A percentile compares a stretch with the other conserved stretches of the same genome.
phyloP scores from a whole-genome alignment of 2,329 filamentous ascomycete genomes.

The Paracoccidioides brasiliensis region DNA sequence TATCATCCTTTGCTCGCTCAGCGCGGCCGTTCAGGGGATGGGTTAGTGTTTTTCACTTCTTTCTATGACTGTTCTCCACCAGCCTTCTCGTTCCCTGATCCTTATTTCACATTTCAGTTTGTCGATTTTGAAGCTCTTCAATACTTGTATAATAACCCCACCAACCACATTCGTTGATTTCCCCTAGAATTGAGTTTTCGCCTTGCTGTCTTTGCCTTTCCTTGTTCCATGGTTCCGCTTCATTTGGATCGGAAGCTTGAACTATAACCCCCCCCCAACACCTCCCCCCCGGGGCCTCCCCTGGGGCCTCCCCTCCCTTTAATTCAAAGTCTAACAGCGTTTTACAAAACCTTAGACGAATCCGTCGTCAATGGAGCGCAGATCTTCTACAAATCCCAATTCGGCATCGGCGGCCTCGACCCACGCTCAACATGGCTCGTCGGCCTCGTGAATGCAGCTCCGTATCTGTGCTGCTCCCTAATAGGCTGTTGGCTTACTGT shows the following conservation, averaged over 20 bases:
- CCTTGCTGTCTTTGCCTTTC: background rate
- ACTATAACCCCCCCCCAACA: too few relatives aligned
- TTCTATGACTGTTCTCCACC: too few relatives aligned
- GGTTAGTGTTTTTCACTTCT: conserved; percentile 24
- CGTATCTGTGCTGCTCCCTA: conserved; percentile 51
- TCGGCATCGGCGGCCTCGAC: conserved; percentile 42
- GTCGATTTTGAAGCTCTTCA: background rate
- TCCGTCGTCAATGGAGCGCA: conserved; percentile 58
- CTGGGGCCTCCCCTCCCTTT: background rate
- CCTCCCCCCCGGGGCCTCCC: too few relatives aligned
- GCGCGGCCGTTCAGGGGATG: conserved; percentile 59
- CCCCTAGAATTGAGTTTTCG: background rate
- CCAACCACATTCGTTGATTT: background rate
- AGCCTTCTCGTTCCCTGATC: too few relatives aligned
- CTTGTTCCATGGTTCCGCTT: background rate
- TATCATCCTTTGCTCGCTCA: conserved; percentile 53
- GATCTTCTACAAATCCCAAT: conserved; percentile 49
- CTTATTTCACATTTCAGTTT: background rate
- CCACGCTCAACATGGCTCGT: conserved; percentile 44
- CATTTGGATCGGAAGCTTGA: background rate
- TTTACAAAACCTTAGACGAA: conserved; percentile 39
- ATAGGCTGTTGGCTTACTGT: conserved; percentile 62
- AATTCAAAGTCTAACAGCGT: conserved; percentile 6
- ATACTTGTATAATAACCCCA: too few relatives aligned
- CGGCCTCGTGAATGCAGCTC: conserved; percentile 47